These are phyloP conservation scores for Clavulina sp. DNA, from an alignment of 768 basidiomycete species.

Conservation along the genomic window DNA sequence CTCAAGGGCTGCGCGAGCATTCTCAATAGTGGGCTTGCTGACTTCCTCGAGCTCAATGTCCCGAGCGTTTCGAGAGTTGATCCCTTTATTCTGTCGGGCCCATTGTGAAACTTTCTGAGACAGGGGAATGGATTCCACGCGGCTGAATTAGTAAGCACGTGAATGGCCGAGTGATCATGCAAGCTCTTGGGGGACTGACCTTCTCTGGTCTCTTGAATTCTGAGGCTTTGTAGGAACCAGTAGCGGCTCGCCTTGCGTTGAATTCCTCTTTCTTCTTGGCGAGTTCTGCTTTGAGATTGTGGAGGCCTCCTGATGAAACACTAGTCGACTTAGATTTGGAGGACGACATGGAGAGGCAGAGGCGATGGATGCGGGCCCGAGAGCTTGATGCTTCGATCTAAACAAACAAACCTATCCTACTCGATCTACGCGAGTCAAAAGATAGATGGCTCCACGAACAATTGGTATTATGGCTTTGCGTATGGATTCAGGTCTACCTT, in stretches of 20 bases:
- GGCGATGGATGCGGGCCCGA: too few species aligned
- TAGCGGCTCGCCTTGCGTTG: constrained; percentile 39
- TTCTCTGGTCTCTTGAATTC: constrained; percentile 54
- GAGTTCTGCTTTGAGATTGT: constrained; percentile 56
- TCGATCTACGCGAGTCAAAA: not conserved
- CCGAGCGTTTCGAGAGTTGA: constrained; percentile 39
- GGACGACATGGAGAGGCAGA: not conserved
- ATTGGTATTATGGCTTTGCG: not conserved
- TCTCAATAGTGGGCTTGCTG: constrained; percentile 52
- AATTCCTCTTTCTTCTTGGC: constrained; percentile 41
- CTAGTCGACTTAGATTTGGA: constrained; percentile 43
- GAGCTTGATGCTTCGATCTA: too few species aligned
- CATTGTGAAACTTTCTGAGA: constrained; percentile 32
- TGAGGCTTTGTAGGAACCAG: not conserved
- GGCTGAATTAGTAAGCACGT: not conserved
- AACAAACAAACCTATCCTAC: too few species aligned
- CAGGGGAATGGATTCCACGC: not conserved
- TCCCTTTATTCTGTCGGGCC: constrained; percentile 60
- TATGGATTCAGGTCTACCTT: not conserved
- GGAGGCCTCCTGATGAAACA: constrained; percentile 55
- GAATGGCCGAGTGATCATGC: not conserved
- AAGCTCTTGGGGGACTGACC: constrained; percentile 22
- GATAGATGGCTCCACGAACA: not conserved
- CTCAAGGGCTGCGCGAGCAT: constrained; percentile 51
- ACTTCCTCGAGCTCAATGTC: constrained; percentile 57